phyloP scores from a whole-genome alignment of 139 green algal genomes.

The Pleodorina starrii region DNA sequence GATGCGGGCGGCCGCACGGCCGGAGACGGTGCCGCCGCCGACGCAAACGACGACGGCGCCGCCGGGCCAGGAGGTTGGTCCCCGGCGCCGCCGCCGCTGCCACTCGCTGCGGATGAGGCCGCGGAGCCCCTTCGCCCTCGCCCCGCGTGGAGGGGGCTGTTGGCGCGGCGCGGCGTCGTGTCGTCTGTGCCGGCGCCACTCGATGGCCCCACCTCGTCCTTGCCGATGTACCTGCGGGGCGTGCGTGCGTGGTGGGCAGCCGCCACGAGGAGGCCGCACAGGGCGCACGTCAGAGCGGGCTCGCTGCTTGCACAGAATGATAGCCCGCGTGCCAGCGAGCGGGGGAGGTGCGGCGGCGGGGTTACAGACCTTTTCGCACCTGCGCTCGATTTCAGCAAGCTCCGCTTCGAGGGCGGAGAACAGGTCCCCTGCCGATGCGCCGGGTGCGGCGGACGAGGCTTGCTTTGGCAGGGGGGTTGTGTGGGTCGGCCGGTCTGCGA shows the following conservation, averaged over 20 bases:
- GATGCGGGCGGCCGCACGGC: too few relatives aligned
- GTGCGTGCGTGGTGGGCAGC: too few relatives aligned
- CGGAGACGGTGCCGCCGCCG: too few relatives aligned
- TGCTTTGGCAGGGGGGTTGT: background rate
- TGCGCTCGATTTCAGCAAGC: conserved; percentile 41
- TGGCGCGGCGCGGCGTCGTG: background rate
- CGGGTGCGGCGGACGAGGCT: background rate
- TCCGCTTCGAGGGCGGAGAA: conserved; percentile 16
- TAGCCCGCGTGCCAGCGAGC: too few relatives aligned
- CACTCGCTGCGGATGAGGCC: background rate
- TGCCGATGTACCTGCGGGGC: background rate
- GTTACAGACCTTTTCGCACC: too few relatives aligned
- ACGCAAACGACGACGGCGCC: background rate
- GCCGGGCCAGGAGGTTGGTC: background rate
- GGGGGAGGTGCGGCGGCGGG: too few relatives aligned
- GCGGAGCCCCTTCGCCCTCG: background rate
- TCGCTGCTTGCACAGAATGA: too few relatives aligned
- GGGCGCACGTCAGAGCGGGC: too few relatives aligned
- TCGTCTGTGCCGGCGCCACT: background rate
- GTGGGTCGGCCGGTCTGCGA: background rate
- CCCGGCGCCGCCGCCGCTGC: background rate
- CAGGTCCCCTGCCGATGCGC: background rate
- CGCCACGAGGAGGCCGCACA: too few relatives aligned
- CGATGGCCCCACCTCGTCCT: background rate
- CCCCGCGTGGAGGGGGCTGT: background rate